A percentile compares a stretch with the other conserved stretches of the same genome.
Conservation (phyloP, 202 grass and related monocot genomes). For the Musa balbisiana region DNA sequence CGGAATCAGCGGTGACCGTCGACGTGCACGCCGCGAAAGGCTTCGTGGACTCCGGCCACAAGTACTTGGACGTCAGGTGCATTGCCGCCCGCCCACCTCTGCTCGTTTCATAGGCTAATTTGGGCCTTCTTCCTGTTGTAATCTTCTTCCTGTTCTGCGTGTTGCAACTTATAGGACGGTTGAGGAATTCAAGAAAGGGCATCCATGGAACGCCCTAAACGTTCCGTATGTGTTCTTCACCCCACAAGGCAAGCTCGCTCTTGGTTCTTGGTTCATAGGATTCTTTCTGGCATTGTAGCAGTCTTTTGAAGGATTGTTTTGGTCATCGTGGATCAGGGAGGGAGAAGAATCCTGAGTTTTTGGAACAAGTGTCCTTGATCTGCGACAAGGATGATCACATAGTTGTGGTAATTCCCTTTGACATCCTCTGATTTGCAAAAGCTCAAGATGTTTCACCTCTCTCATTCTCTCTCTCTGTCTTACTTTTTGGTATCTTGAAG, state of each 20-base stretch:
- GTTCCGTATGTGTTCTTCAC: constrained; percentile 69
- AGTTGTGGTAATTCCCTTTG: constrained; percentile 36
- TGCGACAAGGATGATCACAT: constrained; percentile 52
- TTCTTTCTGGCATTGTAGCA: too few relatives aligned
- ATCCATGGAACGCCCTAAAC: constrained; percentile 38
- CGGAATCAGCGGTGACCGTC: constrained; percentile 5
- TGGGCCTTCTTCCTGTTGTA: too few relatives aligned
- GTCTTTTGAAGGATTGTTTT: not conserved
- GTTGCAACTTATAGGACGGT: constrained; percentile 34
- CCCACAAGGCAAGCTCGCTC: constrained; percentile 28
- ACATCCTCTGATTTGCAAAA: constrained; percentile 37
- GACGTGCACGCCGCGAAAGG: constrained; percentile 5
- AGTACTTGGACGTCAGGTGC: constrained; percentile 23
- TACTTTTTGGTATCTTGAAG: not conserved
- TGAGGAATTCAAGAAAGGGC: constrained; percentile 57
- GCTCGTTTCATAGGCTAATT: not conserved
- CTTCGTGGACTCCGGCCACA: constrained; percentile 4
- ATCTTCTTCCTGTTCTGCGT: not conserved
- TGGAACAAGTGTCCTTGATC: constrained; percentile 43
- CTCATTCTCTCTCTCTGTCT: not conserved
- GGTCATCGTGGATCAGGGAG: constrained; percentile 29
- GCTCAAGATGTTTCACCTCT: constrained; percentile 19
- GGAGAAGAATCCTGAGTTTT: constrained; percentile 54
- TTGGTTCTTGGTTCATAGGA: too few relatives aligned
- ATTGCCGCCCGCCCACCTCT: too few relatives aligned